Evolutionary conservation across 2,329 filamentous ascomycete species (phyloP), one percentile per base, ranked within the genome.

Genomic region (Fusarium torulosum): DNA sequence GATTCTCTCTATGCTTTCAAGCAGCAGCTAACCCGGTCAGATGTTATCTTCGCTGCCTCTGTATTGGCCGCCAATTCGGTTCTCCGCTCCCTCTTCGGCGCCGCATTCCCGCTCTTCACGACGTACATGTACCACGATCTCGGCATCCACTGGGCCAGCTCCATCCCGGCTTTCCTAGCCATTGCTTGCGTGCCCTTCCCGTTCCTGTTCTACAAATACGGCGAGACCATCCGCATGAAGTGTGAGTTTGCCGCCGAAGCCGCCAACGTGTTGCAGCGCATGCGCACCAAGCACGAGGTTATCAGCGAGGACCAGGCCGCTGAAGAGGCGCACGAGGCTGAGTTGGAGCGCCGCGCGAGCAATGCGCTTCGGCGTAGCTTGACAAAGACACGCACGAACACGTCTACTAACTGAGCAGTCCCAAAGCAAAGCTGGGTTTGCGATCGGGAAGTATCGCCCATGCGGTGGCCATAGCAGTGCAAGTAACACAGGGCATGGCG

Each of bases 11-110:
- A 8, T 14, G 11, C 17, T 37, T 11, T 35, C 14, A 15, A 42
- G 20, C 25, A 27, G 29, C 25, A 27, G 29, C 71, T 74, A 66
- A 76, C 51, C 8, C 9, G 9, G 9, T 23, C 4, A 79, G 76
- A 93, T 76, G 89, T 90, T 51, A 90, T 94, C 70, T 95, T 90
- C 66, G 91, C 92, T 1, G 91, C 91, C 1, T 92, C 89, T 0
- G 91, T 90, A 0, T 81, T 94, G 10, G 91, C 92, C 4, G 91
- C 90, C 46, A 93, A 90, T 77, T 84, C 88, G 3, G 87, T 94
- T 25, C 80, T 94, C 13, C 88, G 91, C 59, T 92, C 90, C 0
- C 78, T 91, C 15, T 92, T 93, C 63, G 91, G 90, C 59, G 87
- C 89, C 2, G 88, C 85, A 1, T 93, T 94, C 79, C 91, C 91